These are phyloP conservation scores for Alternaria sp. DNA, from an alignment of 2,329 filamentous ascomycete genomes.

Conservation along the genomic window DNA sequence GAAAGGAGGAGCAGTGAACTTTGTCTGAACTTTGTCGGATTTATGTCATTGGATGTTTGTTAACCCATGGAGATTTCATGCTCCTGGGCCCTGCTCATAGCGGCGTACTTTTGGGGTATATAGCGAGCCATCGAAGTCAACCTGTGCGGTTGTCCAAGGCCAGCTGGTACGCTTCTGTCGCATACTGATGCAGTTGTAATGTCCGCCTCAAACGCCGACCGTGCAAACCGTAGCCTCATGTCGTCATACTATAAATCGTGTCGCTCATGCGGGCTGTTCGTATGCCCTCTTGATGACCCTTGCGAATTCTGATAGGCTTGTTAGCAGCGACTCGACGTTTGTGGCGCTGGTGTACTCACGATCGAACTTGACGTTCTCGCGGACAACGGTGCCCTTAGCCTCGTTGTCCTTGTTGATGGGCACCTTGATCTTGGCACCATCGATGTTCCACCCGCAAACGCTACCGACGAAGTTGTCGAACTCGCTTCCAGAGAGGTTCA, in stretches of 20 bases:
- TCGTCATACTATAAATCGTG: conserved; percentile 12
- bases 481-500: conserved; percentile 55
- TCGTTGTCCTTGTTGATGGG: conserved; percentile 90
- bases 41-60: conserved; percentile 4
- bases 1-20: not conserved
- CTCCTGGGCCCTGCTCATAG: conserved; percentile 8
- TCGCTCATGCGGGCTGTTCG: conserved; percentile 46
- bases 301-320: conserved; percentile 36
- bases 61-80: not conserved
- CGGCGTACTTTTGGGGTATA: conserved; percentile 26
- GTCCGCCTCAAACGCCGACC: conserved; percentile 20
- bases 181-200: conserved; percentile 15
- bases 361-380: conserved; percentile 92
- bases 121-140: conserved; percentile 13
- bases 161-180: conserved; percentile 9
- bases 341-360: conserved; percentile 52
- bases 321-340: conserved; percentile 15
- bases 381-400: conserved; percentile 92
- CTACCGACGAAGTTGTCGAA: conserved; percentile 59
- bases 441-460: conserved; percentile 81
- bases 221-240: conserved; percentile 21
- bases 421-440: conserved; percentile 71
- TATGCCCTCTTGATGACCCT: conserved; percentile 47
- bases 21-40: conserved; percentile 3
- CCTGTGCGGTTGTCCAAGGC: conserved; percentile 12